Percentiles rank a stretch among this genome's conserved stretches.
Evolutionary conservation across 169 alveolate species (phyloP).

Genomic region (Plasmodium falciparum): DNA sequence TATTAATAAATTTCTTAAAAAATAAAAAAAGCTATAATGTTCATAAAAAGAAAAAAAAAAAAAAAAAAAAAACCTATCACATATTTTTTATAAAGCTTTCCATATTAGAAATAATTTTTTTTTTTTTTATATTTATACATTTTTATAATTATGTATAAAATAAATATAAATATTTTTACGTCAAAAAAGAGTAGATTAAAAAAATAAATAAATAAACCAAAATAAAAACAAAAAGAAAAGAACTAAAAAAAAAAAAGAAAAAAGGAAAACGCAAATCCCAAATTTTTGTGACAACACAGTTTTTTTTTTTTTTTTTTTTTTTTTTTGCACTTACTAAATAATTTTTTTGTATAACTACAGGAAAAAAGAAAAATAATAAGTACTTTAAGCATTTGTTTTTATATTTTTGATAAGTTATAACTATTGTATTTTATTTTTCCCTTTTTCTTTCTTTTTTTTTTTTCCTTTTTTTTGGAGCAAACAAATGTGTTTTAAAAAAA

Average conservation of each 20-base stretch:
- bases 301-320: conserved; percentile 11
- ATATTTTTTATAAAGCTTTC: too few species aligned
- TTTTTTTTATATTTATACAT: too few species aligned
- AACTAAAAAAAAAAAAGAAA: background rate
- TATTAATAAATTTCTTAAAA: background rate
- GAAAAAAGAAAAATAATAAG: conserved; percentile 8
- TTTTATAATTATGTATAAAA: too few species aligned
- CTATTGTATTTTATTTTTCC: conserved; percentile 1
- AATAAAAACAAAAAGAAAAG: too few species aligned
- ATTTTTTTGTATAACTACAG: background rate
- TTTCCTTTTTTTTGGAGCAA: background rate
- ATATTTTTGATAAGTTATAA: background rate
- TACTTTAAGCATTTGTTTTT: background rate
- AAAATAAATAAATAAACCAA: too few species aligned
- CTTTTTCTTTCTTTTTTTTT: background rate
- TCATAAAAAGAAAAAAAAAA: too few species aligned
- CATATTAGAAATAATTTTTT: too few species aligned
- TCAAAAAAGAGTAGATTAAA: too few species aligned
- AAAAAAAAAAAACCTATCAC: too few species aligned
- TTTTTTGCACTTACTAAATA: conserved; percentile 5
- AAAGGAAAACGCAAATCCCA: conserved; percentile 10
- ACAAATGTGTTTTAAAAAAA: background rate
- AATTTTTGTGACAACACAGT: background rate
- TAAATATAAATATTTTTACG: too few species aligned
- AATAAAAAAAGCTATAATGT: conserved; percentile 1